A percentile compares a stretch with the other conserved stretches of the same genome.
Conservation (phyloP, 768 basidiomycete species). For the Lactifluus echinatus region DNA sequence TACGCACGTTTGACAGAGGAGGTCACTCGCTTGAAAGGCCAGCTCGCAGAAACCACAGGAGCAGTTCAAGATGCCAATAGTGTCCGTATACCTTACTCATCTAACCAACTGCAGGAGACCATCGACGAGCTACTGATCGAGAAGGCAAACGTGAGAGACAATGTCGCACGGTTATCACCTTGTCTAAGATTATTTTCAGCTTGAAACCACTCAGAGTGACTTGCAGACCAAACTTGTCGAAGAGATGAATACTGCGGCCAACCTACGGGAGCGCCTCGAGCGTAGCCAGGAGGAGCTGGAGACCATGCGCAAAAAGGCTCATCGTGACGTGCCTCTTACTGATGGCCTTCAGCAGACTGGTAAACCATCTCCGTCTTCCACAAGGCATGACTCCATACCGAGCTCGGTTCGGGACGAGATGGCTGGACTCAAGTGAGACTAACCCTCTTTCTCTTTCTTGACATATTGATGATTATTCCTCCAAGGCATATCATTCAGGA, state of each 20-base stretch:
- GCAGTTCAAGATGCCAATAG: slow-evolving; percentile 22
- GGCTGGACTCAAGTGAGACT: slow-evolving; percentile 67
- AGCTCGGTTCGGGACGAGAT: slow-evolving; percentile 54
- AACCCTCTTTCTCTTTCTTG: not conserved
- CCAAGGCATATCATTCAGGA: slow-evolving; percentile 75
- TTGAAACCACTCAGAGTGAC: slow-evolving; percentile 3
- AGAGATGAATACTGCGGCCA: slow-evolving; percentile 16
- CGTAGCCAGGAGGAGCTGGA: slow-evolving; percentile 47
- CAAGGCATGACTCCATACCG: slow-evolving; percentile 37
- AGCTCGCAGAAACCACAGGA: slow-evolving; percentile 35
- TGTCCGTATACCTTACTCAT: not conserved
- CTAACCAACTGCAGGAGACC: slow-evolving; percentile 3
- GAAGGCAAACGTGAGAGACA: slow-evolving; percentile 11
- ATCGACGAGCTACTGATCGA: slow-evolving; percentile 11
- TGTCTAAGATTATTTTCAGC: slow-evolving; percentile 1
- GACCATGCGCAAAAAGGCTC: slow-evolving; percentile 44
- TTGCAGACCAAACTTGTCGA: slow-evolving; percentile 8
- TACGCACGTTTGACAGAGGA: slow-evolving; percentile 46
- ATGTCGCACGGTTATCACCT: not conserved
- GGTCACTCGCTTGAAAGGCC: slow-evolving; percentile 43
- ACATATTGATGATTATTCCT: slow-evolving; percentile 24
- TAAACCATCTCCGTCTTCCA: slow-evolving; percentile 24
- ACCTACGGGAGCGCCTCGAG: slow-evolving; percentile 28
- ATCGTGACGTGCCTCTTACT: slow-evolving; percentile 43
- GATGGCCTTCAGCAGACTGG: slow-evolving; percentile 31